phyloP scores from a whole-genome alignment of 1,284 basidiomycete genomes.

The Ceratobasidium sp. region DNA sequence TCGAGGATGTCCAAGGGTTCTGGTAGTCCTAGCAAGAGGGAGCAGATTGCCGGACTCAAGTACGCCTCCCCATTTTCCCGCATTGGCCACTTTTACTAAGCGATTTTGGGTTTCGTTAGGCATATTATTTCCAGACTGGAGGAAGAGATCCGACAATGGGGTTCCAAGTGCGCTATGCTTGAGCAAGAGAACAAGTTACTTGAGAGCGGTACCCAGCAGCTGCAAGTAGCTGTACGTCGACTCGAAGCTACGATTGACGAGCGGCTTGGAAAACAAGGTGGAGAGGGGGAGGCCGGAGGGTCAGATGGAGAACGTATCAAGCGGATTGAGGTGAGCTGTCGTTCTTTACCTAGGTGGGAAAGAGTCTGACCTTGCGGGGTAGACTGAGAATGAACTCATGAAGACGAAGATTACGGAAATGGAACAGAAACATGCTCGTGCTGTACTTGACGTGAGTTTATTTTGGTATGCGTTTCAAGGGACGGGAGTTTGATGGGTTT shows the following conservation, averaged over 20 bases:
- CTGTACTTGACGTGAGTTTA: conserved; percentile 69
- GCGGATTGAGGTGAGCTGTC: conserved; percentile 36
- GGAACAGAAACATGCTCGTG: conserved; percentile 77
- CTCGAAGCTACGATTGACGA: conserved; percentile 82
- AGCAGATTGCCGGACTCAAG: conserved; percentile 83
- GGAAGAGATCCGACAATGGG: conserved; percentile 76
- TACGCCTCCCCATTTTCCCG: conserved; percentile 55
- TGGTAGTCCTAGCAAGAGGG: conserved; percentile 57
- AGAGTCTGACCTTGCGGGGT: conserved; percentile 3
- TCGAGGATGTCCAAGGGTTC: conserved; percentile 64
- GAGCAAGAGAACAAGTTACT: conserved; percentile 82
- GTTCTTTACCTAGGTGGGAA: background rate
- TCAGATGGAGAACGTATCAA: conserved; percentile 47
- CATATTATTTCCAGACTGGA: conserved; percentile 90
- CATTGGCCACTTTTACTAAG: conserved; percentile 19
- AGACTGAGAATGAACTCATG: conserved; percentile 75
- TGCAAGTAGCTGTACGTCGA: conserved; percentile 76
- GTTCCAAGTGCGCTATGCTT: conserved; percentile 73
- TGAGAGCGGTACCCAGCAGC: conserved; percentile 75
- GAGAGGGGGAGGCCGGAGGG: conserved; percentile 51
- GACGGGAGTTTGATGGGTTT: background rate
- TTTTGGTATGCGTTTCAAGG: conserved; percentile 41
- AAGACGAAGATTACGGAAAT: conserved; percentile 72
- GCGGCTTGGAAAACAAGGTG: conserved; percentile 61
- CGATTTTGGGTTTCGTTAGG: conserved; percentile 56